These are phyloP conservation scores for Perilla frutescens DNA, from an alignment of 257 asterid genomes.

Conservation along the genomic window DNA sequence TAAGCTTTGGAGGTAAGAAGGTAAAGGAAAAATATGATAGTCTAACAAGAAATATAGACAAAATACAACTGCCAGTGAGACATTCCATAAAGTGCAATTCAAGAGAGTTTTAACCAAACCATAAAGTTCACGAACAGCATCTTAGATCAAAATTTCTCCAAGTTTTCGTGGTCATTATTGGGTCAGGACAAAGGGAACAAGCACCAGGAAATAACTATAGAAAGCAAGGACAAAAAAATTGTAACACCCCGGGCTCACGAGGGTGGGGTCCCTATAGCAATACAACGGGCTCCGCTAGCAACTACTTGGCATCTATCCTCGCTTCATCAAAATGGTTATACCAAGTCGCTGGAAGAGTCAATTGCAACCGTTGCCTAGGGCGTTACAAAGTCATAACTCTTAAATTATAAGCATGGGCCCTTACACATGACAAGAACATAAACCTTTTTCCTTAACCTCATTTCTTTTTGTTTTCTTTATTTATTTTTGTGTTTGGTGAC, in stretches of 20 bases:
- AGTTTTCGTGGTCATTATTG: slow-evolving; percentile 2
- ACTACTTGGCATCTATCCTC: too few species aligned
- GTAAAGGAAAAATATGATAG: background rate
- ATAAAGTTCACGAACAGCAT: too few species aligned
- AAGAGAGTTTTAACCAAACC: background rate
- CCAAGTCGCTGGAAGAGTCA: too few species aligned
- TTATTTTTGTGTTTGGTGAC: background rate
- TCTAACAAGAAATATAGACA: background rate
- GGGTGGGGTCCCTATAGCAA: too few species aligned
- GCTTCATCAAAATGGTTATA: too few species aligned
- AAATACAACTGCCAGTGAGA: background rate
- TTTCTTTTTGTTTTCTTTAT: background rate
- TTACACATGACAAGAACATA: background rate
- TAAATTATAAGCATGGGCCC: background rate
- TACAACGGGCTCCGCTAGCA: too few species aligned
- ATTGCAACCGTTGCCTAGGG: background rate
- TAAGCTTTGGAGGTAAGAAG: background rate
- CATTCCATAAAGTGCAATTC: background rate
- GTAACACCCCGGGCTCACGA: too few species aligned
- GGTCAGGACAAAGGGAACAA: background rate
- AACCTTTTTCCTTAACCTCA: background rate
- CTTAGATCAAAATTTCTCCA: background rate
- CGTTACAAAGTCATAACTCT: background rate
- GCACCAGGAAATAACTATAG: background rate
- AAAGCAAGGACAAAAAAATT: background rate